Base-by-base conservation (phyloP, 2,329 filamentous ascomycete genomes). In the Lasiodiplodia sp. region DNA sequence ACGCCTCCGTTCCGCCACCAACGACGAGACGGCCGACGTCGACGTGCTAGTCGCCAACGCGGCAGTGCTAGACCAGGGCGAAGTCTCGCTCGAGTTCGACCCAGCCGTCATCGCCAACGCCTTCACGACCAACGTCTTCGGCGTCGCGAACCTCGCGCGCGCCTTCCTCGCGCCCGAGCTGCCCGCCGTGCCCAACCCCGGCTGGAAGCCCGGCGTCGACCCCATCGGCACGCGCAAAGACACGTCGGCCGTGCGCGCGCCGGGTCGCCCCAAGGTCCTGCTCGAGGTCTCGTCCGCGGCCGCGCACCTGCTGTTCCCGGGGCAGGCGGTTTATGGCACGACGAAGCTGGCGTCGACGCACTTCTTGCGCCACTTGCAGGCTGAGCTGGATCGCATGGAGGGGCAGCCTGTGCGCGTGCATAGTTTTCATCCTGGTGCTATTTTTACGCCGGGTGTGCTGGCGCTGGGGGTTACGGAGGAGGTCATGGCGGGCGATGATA, bases 111-210 rank as follows among this genome's bases (percentile, higher is more conserved):
- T 58, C 31, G 10, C 3, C 10, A 14, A 40, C 55, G 6, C 67
- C 23, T 67, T 69, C 28, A 68, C 52, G 1, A 69, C 55, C 4
- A 71, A 73, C 38, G 60, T 72, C 8, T 62, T 68, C 28, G 69
- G 69, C 40, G 68, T 70, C 16, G 62, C 69, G 40, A 68, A 71
- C 38, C 62, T 71, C n/a, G 68, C 65, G 10, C 72, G 72, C 52
- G 63, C 71, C 23, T 73, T 67, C 25, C 68, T 72, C 49, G 34
- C 53, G 8, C 66, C 68, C 0, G 72, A 70, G 44, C 55, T 53
- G 7, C 68, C 69, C 1, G 57, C 47, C 12, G 49, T 60, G 2
- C 49, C 34, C 2, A 23, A 57, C 18, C 4, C 28, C 14, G 12
- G 31, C 3, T 14, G 31, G n/a, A 18, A 11, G 18, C 18, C 44